A percentile compares a stretch with the other conserved stretches of the same genome.
These are phyloP conservation scores for Nemania abortiva DNA, from an alignment of 2,329 filamentous ascomycete species.

Conservation along the genomic window DNA sequence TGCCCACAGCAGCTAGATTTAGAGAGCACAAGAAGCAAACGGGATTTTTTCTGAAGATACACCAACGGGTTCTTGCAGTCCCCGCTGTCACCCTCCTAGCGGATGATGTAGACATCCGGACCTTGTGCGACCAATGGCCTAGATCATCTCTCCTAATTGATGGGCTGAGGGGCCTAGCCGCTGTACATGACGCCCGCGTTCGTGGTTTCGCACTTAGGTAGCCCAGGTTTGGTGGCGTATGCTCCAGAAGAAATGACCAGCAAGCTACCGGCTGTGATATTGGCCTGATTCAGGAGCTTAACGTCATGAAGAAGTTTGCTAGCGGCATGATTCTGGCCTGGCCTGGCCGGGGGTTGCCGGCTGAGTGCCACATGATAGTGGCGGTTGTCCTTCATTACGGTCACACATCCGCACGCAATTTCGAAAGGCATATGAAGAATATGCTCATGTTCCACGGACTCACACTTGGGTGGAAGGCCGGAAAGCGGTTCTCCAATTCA, in stretches of 20 bases:
- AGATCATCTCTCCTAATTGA: slow-evolving; percentile 41
- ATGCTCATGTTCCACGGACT: slow-evolving; percentile 33
- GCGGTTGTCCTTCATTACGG: slow-evolving; percentile 30
- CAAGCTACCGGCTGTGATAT: slow-evolving; percentile 22
- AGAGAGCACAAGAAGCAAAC: slow-evolving; percentile 32
- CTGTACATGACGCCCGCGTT: slow-evolving; percentile 29
- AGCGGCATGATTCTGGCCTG: slow-evolving; percentile 12
- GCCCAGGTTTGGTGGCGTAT: slow-evolving; percentile 15
- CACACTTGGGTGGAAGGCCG: slow-evolving; percentile 15
- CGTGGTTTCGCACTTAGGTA: slow-evolving; percentile 27
- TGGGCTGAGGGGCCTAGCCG: slow-evolving; percentile 41
- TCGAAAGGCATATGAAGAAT: slow-evolving; percentile 21
- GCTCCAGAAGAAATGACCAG: slow-evolving; percentile 15
- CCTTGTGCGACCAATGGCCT: slow-evolving; percentile 43
- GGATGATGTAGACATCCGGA: slow-evolving; percentile 46
- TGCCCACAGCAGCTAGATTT: slow-evolving; percentile 21
- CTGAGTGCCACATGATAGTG: slow-evolving; percentile 29
- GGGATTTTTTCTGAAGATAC: slow-evolving; percentile 44
- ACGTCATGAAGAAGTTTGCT: slow-evolving; percentile 20
- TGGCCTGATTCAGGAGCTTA: slow-evolving; percentile 28
- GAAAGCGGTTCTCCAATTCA: neutral
- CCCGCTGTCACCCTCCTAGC: slow-evolving; percentile 49
- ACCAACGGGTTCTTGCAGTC: slow-evolving; percentile 44
- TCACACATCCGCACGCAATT: slow-evolving; percentile 31
- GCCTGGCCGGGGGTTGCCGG: slow-evolving; percentile 17